Base-by-base conservation (phyloP, 2,329 filamentous ascomycete species). In the Amauroascus niger region DNA sequence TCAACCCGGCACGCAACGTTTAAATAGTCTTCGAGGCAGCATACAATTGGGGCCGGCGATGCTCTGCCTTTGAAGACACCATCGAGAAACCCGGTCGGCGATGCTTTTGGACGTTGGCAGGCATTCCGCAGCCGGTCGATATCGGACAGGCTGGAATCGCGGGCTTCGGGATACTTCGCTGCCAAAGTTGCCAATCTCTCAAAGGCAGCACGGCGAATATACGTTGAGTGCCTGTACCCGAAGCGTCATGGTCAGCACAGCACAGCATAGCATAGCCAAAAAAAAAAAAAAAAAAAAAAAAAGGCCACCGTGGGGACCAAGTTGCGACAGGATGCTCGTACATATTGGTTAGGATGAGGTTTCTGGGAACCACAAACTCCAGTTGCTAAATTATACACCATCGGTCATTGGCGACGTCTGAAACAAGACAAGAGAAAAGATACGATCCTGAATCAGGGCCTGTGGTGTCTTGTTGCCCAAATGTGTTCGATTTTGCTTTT, bases 121-220 rank as follows among this genome's bases (percentile, higher is more conserved):
- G 66, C 64, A 37, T 64, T 61, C 6, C 65, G 60, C 28, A 74
- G 63, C 32, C 69, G 66, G 37, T 62, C 59, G 45, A 74, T 65
- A 49, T 70, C 68, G 9, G 65, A 63, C 32, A 64, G 61, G 11
- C 9, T 44, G 22, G 53, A 55, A 22, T 56, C 56, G 50, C 61
- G 59, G 55, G 64, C 62, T 53, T 54, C 58, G 18, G 66, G 57
- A 28, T 64, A 59, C 51, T 66, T 65, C n/a, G 71, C 65, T 30
- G 71, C 70, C 53, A 75, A 60, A 6, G 63, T 61, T 30, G 72
- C 72, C 41, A 75, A 68, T 58, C 69, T 74, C 59, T 71, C 65
- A 58, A 74, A 68, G 35, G 73, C 73, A 40, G 69, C 66, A 53
- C 68, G 65, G 26, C 58, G 54, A 18, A 60, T 58, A 49, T 51